Evolutionary conservation across 306 rosid genomes (phyloP), one percentile per base, ranked within the genome.

Genomic region (Oemleria cerasiformis): DNA sequence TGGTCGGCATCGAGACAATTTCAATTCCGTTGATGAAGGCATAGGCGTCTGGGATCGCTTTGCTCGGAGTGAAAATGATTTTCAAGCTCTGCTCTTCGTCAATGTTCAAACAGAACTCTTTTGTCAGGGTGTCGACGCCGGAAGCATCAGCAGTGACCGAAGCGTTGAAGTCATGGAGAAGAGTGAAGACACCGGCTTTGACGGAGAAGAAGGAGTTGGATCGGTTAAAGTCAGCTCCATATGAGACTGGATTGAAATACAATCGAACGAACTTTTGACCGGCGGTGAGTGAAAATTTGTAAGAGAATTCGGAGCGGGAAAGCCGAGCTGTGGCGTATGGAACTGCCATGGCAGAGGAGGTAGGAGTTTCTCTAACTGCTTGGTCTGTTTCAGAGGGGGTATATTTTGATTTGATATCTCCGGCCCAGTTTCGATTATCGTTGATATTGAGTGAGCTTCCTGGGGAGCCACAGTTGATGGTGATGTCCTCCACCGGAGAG

Each of bases 1-100:
- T 21, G 14, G 62, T 15, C 1, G 98, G 98, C 95, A 90, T 88
- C 61, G 98, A 90, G 1, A 92, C 47, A 1, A 92, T 66, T 57
- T 92, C 95, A 17, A 92, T 90, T 67, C 92, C 96, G 9, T 89
- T 92, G 19, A 92, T 47, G 61, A 92, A 92, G 51, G 87, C 95
- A 41, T 76, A 88, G 0, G 83, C 70, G 11, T 75, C 82, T 13
- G 79, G 45, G 4, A 6, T 72, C 51, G 44, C 56, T 43, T 67
- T 62, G 65, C 47, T 65, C 17, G 93, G 89, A 8, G 23, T 67
- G 75, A 89, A 88, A 11, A 74, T 75, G 21, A 92, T 69, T 61
- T 73, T 77, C 3, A 88, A 63, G 40, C 65, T 77, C 54, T 76
- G 81, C 4, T 49, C 63, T 2, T 71, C 72, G 0, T 63, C 70